These are phyloP conservation scores for Xanthoconium stramineum DNA, from an alignment of 768 basidiomycete genomes.

Conservation along the genomic window DNA sequence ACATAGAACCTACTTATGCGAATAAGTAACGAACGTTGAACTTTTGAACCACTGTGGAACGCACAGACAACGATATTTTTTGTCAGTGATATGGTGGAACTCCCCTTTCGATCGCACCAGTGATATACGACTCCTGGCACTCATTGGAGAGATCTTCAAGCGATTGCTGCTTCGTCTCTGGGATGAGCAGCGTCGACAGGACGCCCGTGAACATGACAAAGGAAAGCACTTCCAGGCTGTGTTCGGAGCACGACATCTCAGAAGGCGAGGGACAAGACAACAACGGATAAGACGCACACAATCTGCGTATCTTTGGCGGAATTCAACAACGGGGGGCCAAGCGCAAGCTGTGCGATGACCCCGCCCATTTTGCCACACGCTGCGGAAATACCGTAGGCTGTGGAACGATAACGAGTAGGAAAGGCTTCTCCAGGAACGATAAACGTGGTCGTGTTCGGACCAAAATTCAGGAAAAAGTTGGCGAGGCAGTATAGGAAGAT, in stretches of 20 bases:
- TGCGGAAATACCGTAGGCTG: constrained; percentile 75
- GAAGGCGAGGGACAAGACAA: not conserved
- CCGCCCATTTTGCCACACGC: constrained; percentile 73
- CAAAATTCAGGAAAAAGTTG: constrained; percentile 19
- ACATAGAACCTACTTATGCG: not conserved
- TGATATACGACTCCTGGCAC: constrained; percentile 58
- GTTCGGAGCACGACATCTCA: not conserved
- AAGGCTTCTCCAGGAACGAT: constrained; percentile 75
- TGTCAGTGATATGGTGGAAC: constrained; percentile 8
- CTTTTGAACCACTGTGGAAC: not conserved
- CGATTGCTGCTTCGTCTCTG: constrained; percentile 66
- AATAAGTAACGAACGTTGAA: not conserved
- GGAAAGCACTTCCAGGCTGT: constrained; percentile 71
- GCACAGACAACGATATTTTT: not conserved
- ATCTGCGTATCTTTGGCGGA: constrained; percentile 55
- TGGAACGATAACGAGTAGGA: constrained; percentile 70
- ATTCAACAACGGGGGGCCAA: constrained; percentile 58
- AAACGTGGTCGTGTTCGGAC: constrained; percentile 60
- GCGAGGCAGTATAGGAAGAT: constrained; percentile 33
- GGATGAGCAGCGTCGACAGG: constrained; percentile 76
- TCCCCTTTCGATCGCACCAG: constrained; percentile 12
- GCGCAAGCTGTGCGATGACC: constrained; percentile 75
- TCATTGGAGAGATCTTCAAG: constrained; percentile 77
- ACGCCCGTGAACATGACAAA: constrained; percentile 84
- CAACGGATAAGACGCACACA: constrained; percentile 46